Evolutionary conservation across 2,329 filamentous ascomycete genomes (phyloP), one percentile per base, ranked within the genome.

Genomic region (Xylariales sp.): DNA sequence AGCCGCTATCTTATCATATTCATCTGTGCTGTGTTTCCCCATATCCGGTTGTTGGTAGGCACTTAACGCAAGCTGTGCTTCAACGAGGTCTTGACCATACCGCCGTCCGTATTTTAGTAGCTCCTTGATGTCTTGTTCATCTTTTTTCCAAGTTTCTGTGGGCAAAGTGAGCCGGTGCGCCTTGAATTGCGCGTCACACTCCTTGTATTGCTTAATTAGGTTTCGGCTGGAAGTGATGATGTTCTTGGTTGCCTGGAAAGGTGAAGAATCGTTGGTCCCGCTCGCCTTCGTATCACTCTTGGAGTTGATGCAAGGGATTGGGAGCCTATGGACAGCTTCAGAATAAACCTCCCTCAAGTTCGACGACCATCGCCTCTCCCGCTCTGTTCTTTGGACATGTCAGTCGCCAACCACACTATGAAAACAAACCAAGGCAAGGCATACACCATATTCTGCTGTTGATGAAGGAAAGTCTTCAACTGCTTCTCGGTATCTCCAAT

Each of bases 121-220:
- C 12, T 56, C 53, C 31, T 51, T 53, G 24, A 60, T 50, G 8
- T 57, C 51, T 21, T 53, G 40, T 25, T 54, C 54, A 38, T 66
- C 62, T 33, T 59, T 35, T n/a, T 35, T 29, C 7, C 33, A 27
- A 18, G 29, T 23, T 14, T 23, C 12, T 11, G 32, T 21, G 14
- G 35, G 30, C 7, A 24, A 15, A 4, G 48, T 43, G 17, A 57
- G 24, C 18, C 51, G 48, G 5, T 50, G 41, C 6, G 41, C 38
- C 36, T 51, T 43, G 11, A 55, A 46, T 21, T 45, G 48, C 32
- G 48, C 44, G 11, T 60, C 54, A 6, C 48, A 47, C 11, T 48
- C 45, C n/a, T 49, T 49, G 43, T 62, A 56, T 8, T 50, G 49
- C 10, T 47, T 41, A 12, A 64, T 40, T 4, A 65, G 50, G 3